Evolutionary conservation across 2,329 filamentous ascomycete species (phyloP).

Genomic region (Fusarium paranaense): DNA sequence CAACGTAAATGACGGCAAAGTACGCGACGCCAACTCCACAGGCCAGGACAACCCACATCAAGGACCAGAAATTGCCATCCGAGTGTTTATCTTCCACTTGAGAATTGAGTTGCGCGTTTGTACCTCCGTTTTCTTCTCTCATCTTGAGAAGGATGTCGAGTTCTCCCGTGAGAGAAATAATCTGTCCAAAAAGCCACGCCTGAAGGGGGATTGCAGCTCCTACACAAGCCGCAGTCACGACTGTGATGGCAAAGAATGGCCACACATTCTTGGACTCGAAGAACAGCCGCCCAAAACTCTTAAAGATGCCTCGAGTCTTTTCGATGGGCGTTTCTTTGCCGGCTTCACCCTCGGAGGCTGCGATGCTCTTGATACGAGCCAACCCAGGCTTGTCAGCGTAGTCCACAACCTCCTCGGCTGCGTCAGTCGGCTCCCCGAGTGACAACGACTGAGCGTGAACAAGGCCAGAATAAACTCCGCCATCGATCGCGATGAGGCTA

Average conservation of each 20-base stretch:
- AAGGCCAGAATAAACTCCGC: conserved; percentile 74
- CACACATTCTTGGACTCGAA: conserved; percentile 66
- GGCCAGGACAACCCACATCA: conserved; percentile 74
- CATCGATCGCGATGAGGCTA: conserved; percentile 69
- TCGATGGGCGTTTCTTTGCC: conserved; percentile 39
- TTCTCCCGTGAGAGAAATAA: conserved; percentile 51
- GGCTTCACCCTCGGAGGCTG: conserved; percentile 49
- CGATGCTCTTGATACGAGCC: conserved; percentile 59
- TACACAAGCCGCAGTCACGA: conserved; percentile 59
- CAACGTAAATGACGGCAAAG: conserved; percentile 52
- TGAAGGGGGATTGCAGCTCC: conserved; percentile 62
- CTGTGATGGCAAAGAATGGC: conserved; percentile 61
- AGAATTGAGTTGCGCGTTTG: conserved; percentile 32
- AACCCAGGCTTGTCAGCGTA: conserved; percentile 57
- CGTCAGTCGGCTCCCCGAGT: conserved; percentile 60
- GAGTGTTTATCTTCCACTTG: conserved; percentile 48
- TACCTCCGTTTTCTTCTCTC: background rate
- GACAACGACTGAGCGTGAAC: conserved; percentile 73
- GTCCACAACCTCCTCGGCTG: conserved; percentile 48
- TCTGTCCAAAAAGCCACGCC: conserved; percentile 66
- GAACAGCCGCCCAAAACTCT: conserved; percentile 67
- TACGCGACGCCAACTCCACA: conserved; percentile 65
- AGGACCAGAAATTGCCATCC: conserved; percentile 69
- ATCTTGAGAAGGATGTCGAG: background rate
- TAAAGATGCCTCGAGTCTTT: conserved; percentile 58